Evolutionary conservation across 805 yeast species (phyloP).

Genomic region (Lipomyces sp.): DNA sequence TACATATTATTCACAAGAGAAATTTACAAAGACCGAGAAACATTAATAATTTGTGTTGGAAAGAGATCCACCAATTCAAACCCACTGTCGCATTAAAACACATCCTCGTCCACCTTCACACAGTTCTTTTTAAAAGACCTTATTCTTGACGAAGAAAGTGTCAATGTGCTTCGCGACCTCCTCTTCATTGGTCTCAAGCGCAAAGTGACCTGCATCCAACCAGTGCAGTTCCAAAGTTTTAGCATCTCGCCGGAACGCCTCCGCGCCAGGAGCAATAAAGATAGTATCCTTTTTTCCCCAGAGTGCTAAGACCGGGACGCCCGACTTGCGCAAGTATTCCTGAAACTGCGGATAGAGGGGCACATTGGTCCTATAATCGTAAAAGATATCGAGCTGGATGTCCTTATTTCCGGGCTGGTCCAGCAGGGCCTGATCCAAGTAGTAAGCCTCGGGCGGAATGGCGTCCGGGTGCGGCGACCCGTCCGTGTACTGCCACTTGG

Average conservation of each 20-base stretch:
- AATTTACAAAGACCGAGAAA: too few relatives aligned
- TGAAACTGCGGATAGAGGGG: slow-evolving; percentile 42
- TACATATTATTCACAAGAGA: too few relatives aligned
- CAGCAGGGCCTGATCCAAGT: slow-evolving; percentile 37
- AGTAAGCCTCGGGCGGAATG: slow-evolving; percentile 39
- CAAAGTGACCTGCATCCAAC: slow-evolving; percentile 44
- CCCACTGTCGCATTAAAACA: too few relatives aligned
- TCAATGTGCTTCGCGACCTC: slow-evolving; percentile 39
- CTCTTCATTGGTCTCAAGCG: slow-evolving; percentile 36
- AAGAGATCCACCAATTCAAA: too few relatives aligned
- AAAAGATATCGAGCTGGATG: slow-evolving; percentile 40
- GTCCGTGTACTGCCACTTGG: slow-evolving; percentile 35
- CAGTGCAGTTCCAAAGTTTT: slow-evolving; percentile 35
- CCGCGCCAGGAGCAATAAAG: slow-evolving; percentile 41
- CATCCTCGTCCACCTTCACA: too few relatives aligned
- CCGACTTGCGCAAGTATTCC: slow-evolving; percentile 35
- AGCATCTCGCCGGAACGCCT: slow-evolving; percentile 40
- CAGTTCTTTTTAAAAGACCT: too few relatives aligned
- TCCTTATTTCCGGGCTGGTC: slow-evolving; percentile 33
- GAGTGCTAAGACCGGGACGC: slow-evolving; percentile 40
- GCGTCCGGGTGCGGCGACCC: slow-evolving; percentile 35
- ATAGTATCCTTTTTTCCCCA: slow-evolving; percentile 47
- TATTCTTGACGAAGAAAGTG: slow-evolving; percentile 12
- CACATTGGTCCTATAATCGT: slow-evolving; percentile 42
- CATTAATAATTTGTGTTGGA: too few relatives aligned